Evolutionary conservation across 495 filamentous ascomycete species (phyloP), one percentile per base, ranked within the genome.

Genomic region (Xylaria intraflava): DNA sequence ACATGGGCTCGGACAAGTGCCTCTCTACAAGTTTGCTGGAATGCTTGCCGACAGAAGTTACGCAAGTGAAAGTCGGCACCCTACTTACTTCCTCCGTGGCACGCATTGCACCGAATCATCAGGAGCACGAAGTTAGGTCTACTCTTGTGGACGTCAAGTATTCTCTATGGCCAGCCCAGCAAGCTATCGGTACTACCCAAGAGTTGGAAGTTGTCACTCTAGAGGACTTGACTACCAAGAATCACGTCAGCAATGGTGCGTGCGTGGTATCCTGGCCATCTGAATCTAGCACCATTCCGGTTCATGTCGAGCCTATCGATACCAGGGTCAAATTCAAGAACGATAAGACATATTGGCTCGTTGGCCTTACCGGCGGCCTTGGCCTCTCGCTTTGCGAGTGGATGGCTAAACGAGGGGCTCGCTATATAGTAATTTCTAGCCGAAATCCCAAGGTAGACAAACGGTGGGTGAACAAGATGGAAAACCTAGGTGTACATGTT

Each of bases 361-460:
- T 76, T 30, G 81, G 81, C 1, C 61, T 81, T 0, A 75, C 70
- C 3, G 74, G 78, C 5, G 65, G 66, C 7, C 60, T 83, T 4
- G 81, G 79, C 4, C 54, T 65, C 8, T 76, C 78, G 0, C 59
- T 83, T 0, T 74, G 71, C 40, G 55, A 72, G n/a, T 84, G 78
- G 78, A 82, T 84, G 79, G 66, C 71, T 0, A 5, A 40, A 0
- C 67, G 73, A 22, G 80, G 80, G 0, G 80, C 81, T 5, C 29
- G 65, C 10, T 65, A 74, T 48, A 56, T 84, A n/a, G 73, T 67
- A 16, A 40, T 83, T 1, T 68, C 77, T 0, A 85, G 79, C 51
- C 75, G 81, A 5, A 69, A 58, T 6, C 78, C 80, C 1, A 73
- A 74, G 14, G 58, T 80, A 5, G 67, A 79, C 26, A 26, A 62